Evolutionary conservation across 2,329 filamentous ascomycete genomes (phyloP), one percentile per base, ranked within the genome.

Genomic region (Lomentospora prolificans): DNA sequence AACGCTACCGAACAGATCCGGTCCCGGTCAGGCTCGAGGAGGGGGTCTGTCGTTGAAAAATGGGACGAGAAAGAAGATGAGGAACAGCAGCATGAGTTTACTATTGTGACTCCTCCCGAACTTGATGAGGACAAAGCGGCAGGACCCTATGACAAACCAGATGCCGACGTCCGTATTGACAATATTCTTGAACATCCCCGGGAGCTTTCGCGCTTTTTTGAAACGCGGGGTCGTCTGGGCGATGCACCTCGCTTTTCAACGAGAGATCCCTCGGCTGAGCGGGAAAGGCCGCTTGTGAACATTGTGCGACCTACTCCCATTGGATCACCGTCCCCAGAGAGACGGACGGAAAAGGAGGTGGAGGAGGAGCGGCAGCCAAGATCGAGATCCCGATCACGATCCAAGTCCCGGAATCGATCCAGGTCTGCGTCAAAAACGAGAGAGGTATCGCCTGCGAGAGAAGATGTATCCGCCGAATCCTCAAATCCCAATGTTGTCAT

Each of bases 81-180:
- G 50, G 67, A 67, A 2, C 63, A 72, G 14, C 62, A 69, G 7
- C 64, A 66, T 31, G 55, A 69, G n/a, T 63, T 73, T 50, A 71
- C 72, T 51, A 79, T 84, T 57, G 73, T 79, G 54, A 78, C 79
- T 2, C 80, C 81, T 9, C 80, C 80, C 19, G 73, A 74, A 57
- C 75, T 76, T 70, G 71, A 75, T 30, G 67, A 72, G 4, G 65
- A 63, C 56, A 67, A 71, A 8, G 60, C 66, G 2, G 62, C 67
- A 9, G 75, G 72, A 55, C 74, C 67, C 7, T 86, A 79, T 57
- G 79, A 78, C 59, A 77, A 68, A 6, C 82, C 82, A 2, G 73
- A 86, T 62, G 82, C 82, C n/a, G 82, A 86, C 64, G 81, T 85
- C 55, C 72, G 70, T 53, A 78, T 84, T 57, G 82, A 85, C 63